A percentile compares a stretch with the other conserved stretches of the same genome.
Conservation (phyloP, 345 rosid genomes). For the Euphorbia tirucalli region DNA sequence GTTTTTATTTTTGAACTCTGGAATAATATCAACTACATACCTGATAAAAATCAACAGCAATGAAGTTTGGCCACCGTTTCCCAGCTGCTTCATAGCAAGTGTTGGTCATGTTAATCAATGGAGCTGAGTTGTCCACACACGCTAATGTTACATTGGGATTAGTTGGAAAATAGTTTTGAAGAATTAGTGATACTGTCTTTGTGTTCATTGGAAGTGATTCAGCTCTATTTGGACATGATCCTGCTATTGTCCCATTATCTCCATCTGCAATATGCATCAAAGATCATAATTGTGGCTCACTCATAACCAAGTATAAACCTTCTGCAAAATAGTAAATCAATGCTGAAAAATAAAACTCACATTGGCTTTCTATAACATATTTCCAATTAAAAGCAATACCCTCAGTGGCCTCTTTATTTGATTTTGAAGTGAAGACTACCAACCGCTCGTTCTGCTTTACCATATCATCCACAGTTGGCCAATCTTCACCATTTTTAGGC, state of each 20-base stretch:
- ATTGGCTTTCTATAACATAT: conserved; percentile 83
- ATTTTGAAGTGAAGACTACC: conserved; percentile 80
- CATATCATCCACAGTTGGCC: conserved; percentile 95
- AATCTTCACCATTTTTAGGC: conserved; percentile 79
- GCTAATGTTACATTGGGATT: conserved; percentile 57
- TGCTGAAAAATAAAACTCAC: conserved; percentile 39
- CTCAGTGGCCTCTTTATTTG: conserved; percentile 75
- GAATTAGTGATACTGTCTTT: conserved; percentile 52
- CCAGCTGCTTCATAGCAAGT: conserved; percentile 75
- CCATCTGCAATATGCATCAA: conserved; percentile 63
- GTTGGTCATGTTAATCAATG: conserved; percentile 56
- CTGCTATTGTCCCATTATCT: conserved; percentile 62
- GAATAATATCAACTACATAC: conserved; percentile 26
- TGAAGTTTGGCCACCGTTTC: conserved; percentile 96
- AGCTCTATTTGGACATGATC: conserved; percentile 61
- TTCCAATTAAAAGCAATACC: conserved; percentile 89
- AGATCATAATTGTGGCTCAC: not conserved
- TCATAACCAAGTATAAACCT: not conserved
- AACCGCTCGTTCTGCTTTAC: conserved; percentile 73
- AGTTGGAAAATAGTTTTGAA: conserved; percentile 68
- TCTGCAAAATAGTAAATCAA: not conserved
- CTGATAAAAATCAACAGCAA: conserved; percentile 90
- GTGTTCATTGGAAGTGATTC: conserved; percentile 74
- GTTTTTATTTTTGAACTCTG: not conserved
- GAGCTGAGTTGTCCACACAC: conserved; percentile 77